Conservation (phyloP, 176 grass and related monocot genomes). For the Zea luxurians region DNA sequence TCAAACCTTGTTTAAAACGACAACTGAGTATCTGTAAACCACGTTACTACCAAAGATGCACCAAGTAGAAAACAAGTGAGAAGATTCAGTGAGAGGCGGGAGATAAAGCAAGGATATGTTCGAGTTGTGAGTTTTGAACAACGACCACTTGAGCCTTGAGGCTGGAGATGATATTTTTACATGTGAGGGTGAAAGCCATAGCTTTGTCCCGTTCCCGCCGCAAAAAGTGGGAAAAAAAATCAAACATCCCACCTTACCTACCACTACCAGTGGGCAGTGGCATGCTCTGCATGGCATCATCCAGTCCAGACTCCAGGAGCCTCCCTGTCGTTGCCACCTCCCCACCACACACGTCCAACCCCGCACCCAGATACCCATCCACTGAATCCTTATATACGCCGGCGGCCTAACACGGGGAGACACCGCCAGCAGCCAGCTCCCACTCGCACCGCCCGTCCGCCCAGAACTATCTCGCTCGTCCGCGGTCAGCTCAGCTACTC, state of each 20-base stretch:
- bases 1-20: too few relatives aligned
- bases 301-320: not conserved
- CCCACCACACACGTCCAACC: conserved; percentile 41
- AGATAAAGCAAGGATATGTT: conserved; percentile 4
- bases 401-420: not conserved
- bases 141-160: not conserved
- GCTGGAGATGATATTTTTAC: conserved; percentile 30
- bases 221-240: not conserved
- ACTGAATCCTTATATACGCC: conserved; percentile 26
- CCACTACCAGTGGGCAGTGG: not conserved
- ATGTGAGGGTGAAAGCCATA: not conserved
- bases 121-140: not conserved
- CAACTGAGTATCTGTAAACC: too few relatives aligned
- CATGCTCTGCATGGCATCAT: not conserved
- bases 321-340: conserved; percentile 35
- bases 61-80: too few relatives aligned
- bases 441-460: too few relatives aligned
- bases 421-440: not conserved
- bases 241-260: not conserved
- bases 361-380: not conserved
- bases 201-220: conserved; percentile 20
- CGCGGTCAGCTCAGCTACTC: not conserved
- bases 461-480: not conserved
- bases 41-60: too few relatives aligned
- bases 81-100: not conserved